Evolutionary conservation across 2,329 filamentous ascomycete species (phyloP).

Genomic region (Colletotrichum sp.): DNA sequence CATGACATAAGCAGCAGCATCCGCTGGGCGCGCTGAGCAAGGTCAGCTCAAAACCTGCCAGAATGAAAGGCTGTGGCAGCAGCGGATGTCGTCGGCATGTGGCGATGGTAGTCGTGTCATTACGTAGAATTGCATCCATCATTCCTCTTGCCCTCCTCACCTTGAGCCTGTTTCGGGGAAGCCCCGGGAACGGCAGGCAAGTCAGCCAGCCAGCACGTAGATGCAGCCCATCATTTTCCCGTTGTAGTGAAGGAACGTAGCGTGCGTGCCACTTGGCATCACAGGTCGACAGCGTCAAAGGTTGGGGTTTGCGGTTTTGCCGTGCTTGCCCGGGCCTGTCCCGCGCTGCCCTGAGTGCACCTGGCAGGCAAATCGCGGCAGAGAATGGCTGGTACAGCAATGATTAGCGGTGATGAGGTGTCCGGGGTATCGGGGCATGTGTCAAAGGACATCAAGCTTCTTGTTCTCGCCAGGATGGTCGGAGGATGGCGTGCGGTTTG

Average conservation of each 20-base stretch:
- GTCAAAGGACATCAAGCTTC: not conserved
- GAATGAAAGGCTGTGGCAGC: not conserved
- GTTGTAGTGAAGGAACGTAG: not conserved
- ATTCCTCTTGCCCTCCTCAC: not conserved
- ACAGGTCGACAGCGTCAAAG: not conserved
- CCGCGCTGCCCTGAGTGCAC: not conserved
- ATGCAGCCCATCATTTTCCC: conserved; percentile 12
- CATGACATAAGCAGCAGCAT: not conserved
- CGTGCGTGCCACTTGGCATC: not conserved
- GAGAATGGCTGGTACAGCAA: not conserved
- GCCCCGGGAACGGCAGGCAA: not conserved
- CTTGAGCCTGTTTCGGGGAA: not conserved
- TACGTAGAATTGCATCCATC: conserved; percentile 13
- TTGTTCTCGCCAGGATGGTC: not conserved
- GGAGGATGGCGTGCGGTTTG: not conserved
- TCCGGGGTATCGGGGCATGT: not conserved
- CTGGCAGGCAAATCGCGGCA: not conserved
- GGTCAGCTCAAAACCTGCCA: not conserved
- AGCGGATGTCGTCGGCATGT: conserved; percentile 13
- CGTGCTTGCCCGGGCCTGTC: not conserved
- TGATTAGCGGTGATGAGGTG: not conserved
- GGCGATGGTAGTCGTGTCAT: conserved; percentile 17
- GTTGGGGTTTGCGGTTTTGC: not conserved
- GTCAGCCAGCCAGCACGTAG: not conserved
- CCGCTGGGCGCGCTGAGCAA: not conserved